Evolutionary conservation across 2,329 filamentous ascomycete species (phyloP).

Genomic region (Trichophyton schoenleinii): DNA sequence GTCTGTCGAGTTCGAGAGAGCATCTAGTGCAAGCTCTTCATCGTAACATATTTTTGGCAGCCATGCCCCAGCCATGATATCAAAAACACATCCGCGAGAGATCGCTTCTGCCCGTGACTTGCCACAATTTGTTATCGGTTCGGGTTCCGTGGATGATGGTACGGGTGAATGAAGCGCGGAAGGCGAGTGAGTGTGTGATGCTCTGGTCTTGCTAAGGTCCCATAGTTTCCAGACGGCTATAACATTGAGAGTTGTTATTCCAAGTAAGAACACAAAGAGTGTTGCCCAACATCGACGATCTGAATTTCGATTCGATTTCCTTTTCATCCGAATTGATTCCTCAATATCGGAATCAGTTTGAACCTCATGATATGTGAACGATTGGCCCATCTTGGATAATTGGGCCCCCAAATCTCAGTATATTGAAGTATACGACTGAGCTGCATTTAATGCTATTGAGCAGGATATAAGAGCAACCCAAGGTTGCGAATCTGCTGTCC

Average conservation of each 20-base stretch:
- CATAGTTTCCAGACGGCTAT: background rate
- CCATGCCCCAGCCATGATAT: conserved; percentile 10
- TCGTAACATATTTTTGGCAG: conserved; percentile 10
- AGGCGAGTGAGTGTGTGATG: background rate
- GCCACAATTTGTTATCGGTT: conserved; percentile 1
- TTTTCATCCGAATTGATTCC: background rate
- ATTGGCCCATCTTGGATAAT: background rate
- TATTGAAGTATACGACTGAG: background rate
- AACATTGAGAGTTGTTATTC: background rate
- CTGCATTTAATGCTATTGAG: background rate
- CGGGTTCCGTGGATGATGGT: background rate
- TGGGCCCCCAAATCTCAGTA: background rate
- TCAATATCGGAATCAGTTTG: background rate
- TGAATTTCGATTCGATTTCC: background rate
- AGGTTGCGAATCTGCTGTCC: background rate
- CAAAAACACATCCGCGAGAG: conserved; percentile 7
- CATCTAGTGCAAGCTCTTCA: background rate
- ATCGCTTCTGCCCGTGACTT: conserved; percentile 9
- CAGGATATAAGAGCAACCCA: background rate
- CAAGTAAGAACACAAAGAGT: background rate
- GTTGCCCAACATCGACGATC: background rate
- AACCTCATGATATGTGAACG: background rate
- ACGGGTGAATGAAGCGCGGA: background rate
- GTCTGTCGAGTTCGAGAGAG: background rate
- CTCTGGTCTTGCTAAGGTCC: background rate